Base-by-base conservation (phyloP, 1,139 yeast genomes). In the Pneumocystis carinii region DNA sequence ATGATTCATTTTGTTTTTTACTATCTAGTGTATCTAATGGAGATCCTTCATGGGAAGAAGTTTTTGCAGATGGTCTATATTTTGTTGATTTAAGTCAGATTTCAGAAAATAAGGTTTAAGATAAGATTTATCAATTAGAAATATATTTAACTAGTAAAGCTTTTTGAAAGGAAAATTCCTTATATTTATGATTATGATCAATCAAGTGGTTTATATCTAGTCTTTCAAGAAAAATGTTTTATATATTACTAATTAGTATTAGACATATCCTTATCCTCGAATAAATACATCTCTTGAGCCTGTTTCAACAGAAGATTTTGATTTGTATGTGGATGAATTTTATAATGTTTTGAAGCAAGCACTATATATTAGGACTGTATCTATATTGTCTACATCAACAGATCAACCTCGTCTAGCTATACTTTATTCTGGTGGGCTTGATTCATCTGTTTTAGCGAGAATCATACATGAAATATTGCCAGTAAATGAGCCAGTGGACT, bases 351-450 rank as follows among this genome's bases (percentile, higher is more conserved):
- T 66, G 19, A 39, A 19, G 14, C 48, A 60, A 3, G 62, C 67
- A 7, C 66, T 68, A 41, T 58, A 60, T 27, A 39, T 62, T 24
- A 65, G 68, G 17, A 63, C 64, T 10, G 56, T 59, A n/a, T 63
- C 68, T 12, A 38, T 66, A 32, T 58, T 32, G 36, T 35, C 14
- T 65, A 66, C 15, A 8, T 35, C 57, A 32, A 14, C 42, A 29
- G 17, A 7, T 38, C 64, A 39, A 8, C 59, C 42, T 36, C 66
- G 63, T 3, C 39, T 64, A 35, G 89, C 88, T 0, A 77, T 92
- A 0, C 74, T 92, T 42, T 92, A 89, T 71, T 89, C 97, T 57
- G 98, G 99, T 0, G 99, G 98, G 0, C 76, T 92, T 10, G 98
- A 92, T 70, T 92, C 98, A 72, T 86, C 97, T 0, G 75, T 92